phyloP scores from a whole-genome alignment of 2,329 filamentous ascomycete genomes.

The Pseudomassariella vexata region DNA sequence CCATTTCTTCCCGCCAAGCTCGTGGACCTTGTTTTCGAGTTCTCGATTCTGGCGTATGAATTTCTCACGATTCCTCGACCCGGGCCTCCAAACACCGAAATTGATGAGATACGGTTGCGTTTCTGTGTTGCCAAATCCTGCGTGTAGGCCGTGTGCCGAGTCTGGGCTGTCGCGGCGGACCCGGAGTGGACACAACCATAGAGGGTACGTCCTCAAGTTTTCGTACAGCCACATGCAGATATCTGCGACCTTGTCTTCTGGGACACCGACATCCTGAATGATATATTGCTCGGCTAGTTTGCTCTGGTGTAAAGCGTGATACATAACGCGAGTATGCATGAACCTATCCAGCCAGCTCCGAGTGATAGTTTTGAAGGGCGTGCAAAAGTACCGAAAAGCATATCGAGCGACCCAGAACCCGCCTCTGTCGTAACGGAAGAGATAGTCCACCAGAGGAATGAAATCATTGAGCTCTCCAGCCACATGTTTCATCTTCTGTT shows the following conservation, averaged over 20 bases:
- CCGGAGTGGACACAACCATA: conserved; percentile 51
- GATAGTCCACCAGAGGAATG: conserved; percentile 59
- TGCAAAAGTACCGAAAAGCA: conserved; percentile 58
- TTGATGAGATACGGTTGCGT: conserved; percentile 44
- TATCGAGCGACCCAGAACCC: conserved; percentile 63
- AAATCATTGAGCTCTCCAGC: conserved; percentile 38
- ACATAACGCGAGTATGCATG: conserved; percentile 59
- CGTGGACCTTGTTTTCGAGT: conserved; percentile 53
- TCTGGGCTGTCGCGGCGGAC: conserved; percentile 34
- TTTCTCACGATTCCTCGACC: conserved; percentile 32
- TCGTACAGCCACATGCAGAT: conserved; percentile 43
- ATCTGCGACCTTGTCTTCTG: conserved; percentile 33
- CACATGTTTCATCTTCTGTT: conserved; percentile 27
- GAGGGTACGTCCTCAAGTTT: conserved; percentile 41
- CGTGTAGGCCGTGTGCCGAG: conserved; percentile 40
- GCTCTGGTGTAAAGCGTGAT: conserved; percentile 58
- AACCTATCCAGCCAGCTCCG: conserved; percentile 56
- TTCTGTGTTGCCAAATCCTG: conserved; percentile 34
- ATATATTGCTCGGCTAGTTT: conserved; percentile 55
- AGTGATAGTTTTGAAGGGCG: conserved; percentile 60
- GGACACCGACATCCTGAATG: conserved; percentile 57
- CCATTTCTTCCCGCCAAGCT: conserved; percentile 62
- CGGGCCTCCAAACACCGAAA: conserved; percentile 57
- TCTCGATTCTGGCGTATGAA: conserved; percentile 51
- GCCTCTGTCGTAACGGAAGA: conserved; percentile 66